Conservation (phyloP, 805 yeast genomes). For the Barnettozyma wickerhamii region DNA sequence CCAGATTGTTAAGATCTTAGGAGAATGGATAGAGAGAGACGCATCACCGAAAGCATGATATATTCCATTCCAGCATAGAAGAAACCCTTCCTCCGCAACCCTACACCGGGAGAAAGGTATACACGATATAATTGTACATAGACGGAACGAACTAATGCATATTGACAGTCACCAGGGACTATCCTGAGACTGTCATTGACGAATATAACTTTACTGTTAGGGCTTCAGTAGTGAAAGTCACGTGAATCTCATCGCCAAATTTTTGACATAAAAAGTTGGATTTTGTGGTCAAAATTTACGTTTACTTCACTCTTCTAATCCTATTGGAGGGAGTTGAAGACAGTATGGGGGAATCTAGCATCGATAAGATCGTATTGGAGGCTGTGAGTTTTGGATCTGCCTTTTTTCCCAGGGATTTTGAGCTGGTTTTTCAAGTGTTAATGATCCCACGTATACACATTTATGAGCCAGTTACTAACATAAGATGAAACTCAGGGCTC, state of each 20-base stretch:
- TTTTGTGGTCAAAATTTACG: too few relatives aligned
- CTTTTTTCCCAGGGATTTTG: not conserved
- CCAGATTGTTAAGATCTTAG: not conserved
- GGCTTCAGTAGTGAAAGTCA: not conserved
- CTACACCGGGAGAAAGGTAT: too few relatives aligned
- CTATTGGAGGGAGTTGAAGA: too few relatives aligned
- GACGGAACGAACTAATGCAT: not conserved
- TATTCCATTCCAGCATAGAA: not conserved
- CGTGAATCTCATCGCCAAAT: not conserved
- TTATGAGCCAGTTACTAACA: not conserved
- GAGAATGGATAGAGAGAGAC: constrained; percentile 5
- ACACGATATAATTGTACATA: too few relatives aligned
- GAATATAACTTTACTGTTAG: constrained; percentile 5
- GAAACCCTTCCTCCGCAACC: too few relatives aligned
- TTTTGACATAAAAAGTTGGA: too few relatives aligned
- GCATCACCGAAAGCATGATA: not conserved
- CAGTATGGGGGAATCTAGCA: constrained; percentile 2
- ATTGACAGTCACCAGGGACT: not conserved
- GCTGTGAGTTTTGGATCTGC: constrained; percentile 12
- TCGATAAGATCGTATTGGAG: constrained; percentile 14
- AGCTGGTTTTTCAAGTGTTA: not conserved
- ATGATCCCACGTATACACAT: not conserved
- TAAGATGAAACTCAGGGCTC: not conserved
- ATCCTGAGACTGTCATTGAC: not conserved
- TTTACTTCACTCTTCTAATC: too few relatives aligned